Evolutionary conservation across 1,139 yeast species (phyloP).

Genomic region (Geotrichum klebahnii): DNA sequence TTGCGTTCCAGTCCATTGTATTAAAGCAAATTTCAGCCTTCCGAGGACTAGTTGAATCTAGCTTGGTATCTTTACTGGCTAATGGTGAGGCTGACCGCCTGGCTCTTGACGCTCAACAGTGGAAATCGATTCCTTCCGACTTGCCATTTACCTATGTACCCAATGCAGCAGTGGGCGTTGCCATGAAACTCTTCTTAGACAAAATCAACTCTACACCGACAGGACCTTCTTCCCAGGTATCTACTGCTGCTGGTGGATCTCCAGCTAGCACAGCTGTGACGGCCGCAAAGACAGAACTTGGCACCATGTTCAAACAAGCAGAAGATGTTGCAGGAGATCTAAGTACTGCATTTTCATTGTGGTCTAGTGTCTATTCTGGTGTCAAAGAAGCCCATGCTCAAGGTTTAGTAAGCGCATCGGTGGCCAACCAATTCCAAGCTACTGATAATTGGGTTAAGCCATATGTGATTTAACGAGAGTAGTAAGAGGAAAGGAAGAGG

Average conservation of each 20-base stretch:
- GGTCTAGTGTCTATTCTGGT: slow-evolving; percentile 35
- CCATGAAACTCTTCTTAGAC: slow-evolving; percentile 40
- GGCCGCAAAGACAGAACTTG: slow-evolving; percentile 24
- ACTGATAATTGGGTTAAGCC: slow-evolving; percentile 46
- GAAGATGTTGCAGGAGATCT: slow-evolving; percentile 44
- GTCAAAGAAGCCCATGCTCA: slow-evolving; percentile 39
- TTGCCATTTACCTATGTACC: slow-evolving; percentile 60
- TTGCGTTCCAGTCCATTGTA: slow-evolving; percentile 64
- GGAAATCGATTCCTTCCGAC: slow-evolving; percentile 55
- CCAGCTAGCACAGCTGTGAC: slow-evolving; percentile 23
- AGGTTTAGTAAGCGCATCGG: slow-evolving; percentile 40
- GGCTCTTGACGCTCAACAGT: slow-evolving; percentile 43
- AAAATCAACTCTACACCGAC: slow-evolving; percentile 27
- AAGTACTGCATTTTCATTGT: slow-evolving; percentile 43
- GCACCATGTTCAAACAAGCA: slow-evolving; percentile 34
- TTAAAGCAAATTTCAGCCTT: slow-evolving; percentile 51
- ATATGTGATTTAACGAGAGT: slow-evolving; percentile 9
- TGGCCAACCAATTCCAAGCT: slow-evolving; percentile 39
- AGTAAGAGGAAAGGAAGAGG: neutral
- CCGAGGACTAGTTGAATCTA: slow-evolving; percentile 55
- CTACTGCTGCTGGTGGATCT: slow-evolving; percentile 18
- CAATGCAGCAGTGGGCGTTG: slow-evolving; percentile 42
- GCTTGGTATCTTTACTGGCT: slow-evolving; percentile 50
- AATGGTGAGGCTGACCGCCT: slow-evolving; percentile 50
- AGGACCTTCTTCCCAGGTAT: slow-evolving; percentile 23